Conservation (phyloP, 2,329 filamentous ascomycete species). For the Pseudogymnoascus sp. region DNA sequence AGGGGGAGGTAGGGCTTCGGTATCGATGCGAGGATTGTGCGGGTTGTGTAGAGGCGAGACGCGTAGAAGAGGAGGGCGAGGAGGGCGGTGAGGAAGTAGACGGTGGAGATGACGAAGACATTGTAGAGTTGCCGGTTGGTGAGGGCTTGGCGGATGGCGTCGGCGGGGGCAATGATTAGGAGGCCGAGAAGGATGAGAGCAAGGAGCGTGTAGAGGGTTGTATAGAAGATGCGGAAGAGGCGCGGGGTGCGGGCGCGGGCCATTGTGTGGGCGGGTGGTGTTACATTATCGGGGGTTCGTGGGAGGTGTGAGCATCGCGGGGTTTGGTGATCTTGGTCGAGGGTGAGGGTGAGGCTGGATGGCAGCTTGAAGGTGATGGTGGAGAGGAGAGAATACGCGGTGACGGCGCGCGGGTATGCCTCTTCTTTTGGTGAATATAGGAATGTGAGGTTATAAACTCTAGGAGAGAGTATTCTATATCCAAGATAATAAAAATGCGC, state of each 20-base stretch:
- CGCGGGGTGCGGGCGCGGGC: neutral
- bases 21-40: slow-evolving; percentile 68
- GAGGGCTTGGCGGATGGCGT: slow-evolving; percentile 71
- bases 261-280: neutral
- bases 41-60: slow-evolving; percentile 77
- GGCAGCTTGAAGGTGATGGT: neutral
- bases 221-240: slow-evolving; percentile 73
- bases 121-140: slow-evolving; percentile 61
- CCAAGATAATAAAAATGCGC: neutral
- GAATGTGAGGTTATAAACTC: neutral
- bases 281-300: neutral
- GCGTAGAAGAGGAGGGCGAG: slow-evolving; percentile 70
- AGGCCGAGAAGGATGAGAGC: slow-evolving; percentile 64
- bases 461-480: neutral
- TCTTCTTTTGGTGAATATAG: neutral
- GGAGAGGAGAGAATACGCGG: neutral
- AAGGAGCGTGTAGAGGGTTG: slow-evolving; percentile 65
- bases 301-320: neutral
- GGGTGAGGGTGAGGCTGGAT: neutral
- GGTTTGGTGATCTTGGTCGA: neutral
- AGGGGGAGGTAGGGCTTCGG: slow-evolving; percentile 81
- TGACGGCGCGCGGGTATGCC: neutral
- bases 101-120: slow-evolving; percentile 69
- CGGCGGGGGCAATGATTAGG: slow-evolving; percentile 70
- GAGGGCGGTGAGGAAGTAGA: slow-evolving; percentile 63